Conservation (phyloP, 179 eudicot species). For the Nepenthes alata region DNA sequence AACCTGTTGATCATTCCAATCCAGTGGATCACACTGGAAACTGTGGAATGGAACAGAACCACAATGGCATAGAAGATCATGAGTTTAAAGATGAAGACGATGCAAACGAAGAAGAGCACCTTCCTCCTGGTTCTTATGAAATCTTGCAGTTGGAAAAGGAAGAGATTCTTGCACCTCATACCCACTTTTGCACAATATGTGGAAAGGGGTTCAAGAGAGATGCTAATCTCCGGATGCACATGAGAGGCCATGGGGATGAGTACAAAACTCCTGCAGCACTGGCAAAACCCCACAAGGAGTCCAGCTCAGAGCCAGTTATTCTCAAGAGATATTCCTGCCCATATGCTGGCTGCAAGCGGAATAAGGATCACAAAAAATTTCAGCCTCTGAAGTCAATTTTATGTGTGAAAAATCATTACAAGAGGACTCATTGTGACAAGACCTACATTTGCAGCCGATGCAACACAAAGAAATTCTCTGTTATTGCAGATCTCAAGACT, state of each 20-base stretch:
- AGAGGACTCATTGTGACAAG: conserved; percentile 92
- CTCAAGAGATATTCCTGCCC: conserved; percentile 92
- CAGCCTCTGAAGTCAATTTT: conserved; percentile 84
- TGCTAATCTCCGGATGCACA: conserved; percentile 93
- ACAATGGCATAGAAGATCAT: conserved; percentile 36
- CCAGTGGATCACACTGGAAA: conserved; percentile 25
- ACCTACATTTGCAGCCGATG: conserved; percentile 85
- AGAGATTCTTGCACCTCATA: conserved; percentile 94
- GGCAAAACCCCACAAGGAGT: conserved; percentile 77
- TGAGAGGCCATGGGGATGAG: conserved; percentile 98
- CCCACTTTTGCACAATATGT: conserved; percentile 87
- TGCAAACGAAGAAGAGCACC: conserved; percentile 76
- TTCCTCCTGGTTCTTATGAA: conserved; percentile 83
- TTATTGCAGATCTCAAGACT: conserved; percentile 89
- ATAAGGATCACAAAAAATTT: conserved; percentile 83
- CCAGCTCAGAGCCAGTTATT: conserved; percentile 46
- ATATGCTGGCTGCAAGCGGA: conserved; percentile 73
- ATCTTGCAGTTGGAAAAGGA: conserved; percentile 87
- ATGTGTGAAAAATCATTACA: conserved; percentile 90
- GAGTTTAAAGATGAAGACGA: conserved; percentile 79
- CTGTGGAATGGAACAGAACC: conserved; percentile 23
- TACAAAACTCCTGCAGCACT: conserved; percentile 92
- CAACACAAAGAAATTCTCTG: conserved; percentile 79
- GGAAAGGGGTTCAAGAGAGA: conserved; percentile 95
- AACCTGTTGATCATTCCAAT: conserved; percentile 31